Base-by-base conservation (phyloP, 805 yeast genomes). In the Blastobotrys muscicola region DNA sequence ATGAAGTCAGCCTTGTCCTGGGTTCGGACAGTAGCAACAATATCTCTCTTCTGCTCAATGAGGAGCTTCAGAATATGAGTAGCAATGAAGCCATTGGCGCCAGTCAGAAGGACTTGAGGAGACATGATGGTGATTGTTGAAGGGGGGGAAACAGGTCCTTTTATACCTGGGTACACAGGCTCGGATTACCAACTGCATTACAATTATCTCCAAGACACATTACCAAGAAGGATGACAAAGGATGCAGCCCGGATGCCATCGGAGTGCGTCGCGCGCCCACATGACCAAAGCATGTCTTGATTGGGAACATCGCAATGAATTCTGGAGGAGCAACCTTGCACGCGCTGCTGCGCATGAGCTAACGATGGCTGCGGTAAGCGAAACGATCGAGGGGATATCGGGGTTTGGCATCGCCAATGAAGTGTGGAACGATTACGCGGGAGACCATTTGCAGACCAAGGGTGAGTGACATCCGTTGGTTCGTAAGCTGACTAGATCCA, bases 381-480 rank as follows among this genome's bases (percentile, higher is more conserved):
- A 15, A 3, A 36, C 36, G 39, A 51, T 76, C 36, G 71, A 71
- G 51, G 57, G 60, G 9, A 35, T 80, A 8, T 85, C 87, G 1
- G 85, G 85, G 5, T 80, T 69, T 54, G 76, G 69, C 49, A 46
- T 64, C 8, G 75, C 66, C 20, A 62, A 75, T 57, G 86, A 77
- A 45, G 65, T 67, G 45, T 78, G 76, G 72, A 78, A 80, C 50
- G 84, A 76, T 33, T 72, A 68, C 49, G 85, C 84, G 2, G 86
- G 75, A 2, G 81, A 78, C n/a, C 70, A 73, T 41, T 68, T 77
- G 48, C 73, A 80, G 49, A 72, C 78, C 2, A 75, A 71, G 41
- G 67, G 67, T 62, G 37, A 8, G 56, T 43, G 5, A 38, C 13
- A 15, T 14, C 3, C n/a, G 31, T 36, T 2, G 13, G 11, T 15